phyloP scores from a whole-genome alignment of 2,329 filamentous ascomycete species.

The Diaporthe humulicola region DNA sequence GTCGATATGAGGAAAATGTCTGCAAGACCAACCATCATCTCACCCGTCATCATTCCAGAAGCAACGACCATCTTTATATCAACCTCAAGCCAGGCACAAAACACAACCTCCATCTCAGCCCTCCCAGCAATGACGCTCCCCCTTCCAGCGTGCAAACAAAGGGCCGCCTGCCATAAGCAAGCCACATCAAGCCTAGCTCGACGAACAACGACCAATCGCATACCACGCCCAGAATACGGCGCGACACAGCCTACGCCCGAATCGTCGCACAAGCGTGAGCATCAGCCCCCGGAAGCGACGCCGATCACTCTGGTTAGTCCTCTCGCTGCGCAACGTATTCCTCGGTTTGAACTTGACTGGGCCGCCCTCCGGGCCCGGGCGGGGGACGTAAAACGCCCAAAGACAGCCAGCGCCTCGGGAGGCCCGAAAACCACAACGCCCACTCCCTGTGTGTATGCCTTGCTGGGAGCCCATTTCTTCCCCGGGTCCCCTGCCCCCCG shows the following conservation, averaged over 20 bases:
- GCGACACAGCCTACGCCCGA: conserved; percentile 4
- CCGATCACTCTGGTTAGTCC: neutral
- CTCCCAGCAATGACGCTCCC: neutral
- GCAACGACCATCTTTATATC: conserved; percentile 25
- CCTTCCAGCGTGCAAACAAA: neutral
- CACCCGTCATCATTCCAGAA: neutral
- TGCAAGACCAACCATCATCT: neutral
- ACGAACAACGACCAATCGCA: conserved; percentile 15
- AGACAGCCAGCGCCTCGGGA: too few species aligned
- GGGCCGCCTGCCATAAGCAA: conserved; percentile 12
- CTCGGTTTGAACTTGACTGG: neutral
- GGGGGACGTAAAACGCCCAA: too few species aligned
- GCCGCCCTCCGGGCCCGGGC: too few species aligned
- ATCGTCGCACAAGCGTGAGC: neutral
- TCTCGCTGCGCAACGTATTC: conserved; percentile 16
- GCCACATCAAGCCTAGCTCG: neutral
- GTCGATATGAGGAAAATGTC: neutral
- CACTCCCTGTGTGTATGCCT: neutral
- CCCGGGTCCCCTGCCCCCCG: neutral
- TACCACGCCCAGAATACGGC: conserved; percentile 26
- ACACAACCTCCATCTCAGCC: neutral
- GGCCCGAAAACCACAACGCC: neutral
- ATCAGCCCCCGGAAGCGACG: neutral
- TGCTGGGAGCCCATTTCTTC: neutral
- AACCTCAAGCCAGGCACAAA: neutral